Evolutionary conservation across 1,284 basidiomycete genomes (phyloP).

Genomic region (Trichosporon faecale): DNA sequence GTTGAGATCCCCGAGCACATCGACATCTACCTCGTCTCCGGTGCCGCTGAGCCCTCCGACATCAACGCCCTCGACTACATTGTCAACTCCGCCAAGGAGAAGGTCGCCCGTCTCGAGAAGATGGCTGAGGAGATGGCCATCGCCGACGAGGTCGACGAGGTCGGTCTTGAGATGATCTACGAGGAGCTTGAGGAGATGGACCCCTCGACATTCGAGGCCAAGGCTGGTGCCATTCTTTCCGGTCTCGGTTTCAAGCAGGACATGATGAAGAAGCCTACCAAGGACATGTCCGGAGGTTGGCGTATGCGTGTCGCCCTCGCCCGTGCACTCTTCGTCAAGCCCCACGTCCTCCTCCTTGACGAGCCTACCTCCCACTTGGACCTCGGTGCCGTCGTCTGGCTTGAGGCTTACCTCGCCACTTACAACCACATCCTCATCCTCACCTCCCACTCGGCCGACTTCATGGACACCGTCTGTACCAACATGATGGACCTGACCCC

Average conservation of each 20-base stretch:
- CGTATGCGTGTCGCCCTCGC: slow-evolving; percentile 97
- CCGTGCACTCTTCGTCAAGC: slow-evolving; percentile 92
- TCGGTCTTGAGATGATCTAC: slow-evolving; percentile 80
- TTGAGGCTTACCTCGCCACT: slow-evolving; percentile 94
- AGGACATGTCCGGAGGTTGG: slow-evolving; percentile 99
- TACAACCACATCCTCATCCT: slow-evolving; percentile 88
- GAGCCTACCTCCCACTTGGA: slow-evolving; percentile 69
- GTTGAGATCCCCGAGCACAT: slow-evolving; percentile 93
- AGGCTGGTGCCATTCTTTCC: slow-evolving; percentile 91
- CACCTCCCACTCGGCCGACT: slow-evolving; percentile 95
- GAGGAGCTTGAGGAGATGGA: slow-evolving; percentile 98
- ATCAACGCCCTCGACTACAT: slow-evolving; percentile 96
- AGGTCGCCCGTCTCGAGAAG: slow-evolving; percentile 92
- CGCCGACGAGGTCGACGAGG: slow-evolving; percentile 84
- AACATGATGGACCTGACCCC: slow-evolving; percentile 94
- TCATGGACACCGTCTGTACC: slow-evolving; percentile 96
- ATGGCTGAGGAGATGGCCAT: slow-evolving; percentile 90
- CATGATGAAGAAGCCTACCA: slow-evolving; percentile 97
- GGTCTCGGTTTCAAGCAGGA: slow-evolving; percentile 87
- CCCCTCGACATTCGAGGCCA: slow-evolving; percentile 89
- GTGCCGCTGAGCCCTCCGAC: slow-evolving; percentile 95
- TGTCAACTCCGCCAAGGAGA: slow-evolving; percentile 83
- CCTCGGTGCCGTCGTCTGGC: slow-evolving; percentile 96
- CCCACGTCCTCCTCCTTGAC: slow-evolving; percentile 88
- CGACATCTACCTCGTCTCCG: slow-evolving; percentile 94